These are phyloP conservation scores for Simplicillium sp. DNA, from an alignment of 2,329 filamentous ascomycete species.

Conservation along the genomic window DNA sequence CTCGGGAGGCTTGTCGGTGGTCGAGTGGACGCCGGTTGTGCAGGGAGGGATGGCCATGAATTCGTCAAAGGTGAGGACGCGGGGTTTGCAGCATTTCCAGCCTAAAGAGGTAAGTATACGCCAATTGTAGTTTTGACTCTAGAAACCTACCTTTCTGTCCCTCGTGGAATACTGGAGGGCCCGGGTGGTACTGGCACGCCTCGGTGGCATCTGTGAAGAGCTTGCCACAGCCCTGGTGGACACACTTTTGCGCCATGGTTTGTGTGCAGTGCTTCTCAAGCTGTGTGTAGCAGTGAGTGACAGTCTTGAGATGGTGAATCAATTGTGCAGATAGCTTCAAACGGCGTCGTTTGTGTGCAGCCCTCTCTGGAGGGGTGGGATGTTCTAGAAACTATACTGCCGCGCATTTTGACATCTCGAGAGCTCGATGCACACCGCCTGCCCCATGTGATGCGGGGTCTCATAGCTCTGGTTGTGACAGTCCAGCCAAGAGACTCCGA, in stretches of 20 bases:
- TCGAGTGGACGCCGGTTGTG: slow-evolving; percentile 86
- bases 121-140: not conserved
- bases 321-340: not conserved
- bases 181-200: slow-evolving; percentile 84
- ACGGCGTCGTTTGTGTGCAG: not conserved
- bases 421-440: too few species aligned
- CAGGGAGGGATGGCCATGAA: slow-evolving; percentile 90
- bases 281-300: not conserved
- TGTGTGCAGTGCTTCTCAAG: too few species aligned
- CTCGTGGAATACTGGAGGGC: slow-evolving; percentile 91
- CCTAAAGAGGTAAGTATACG: slow-evolving; percentile 41
- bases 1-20: slow-evolving; percentile 60
- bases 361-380: slow-evolving; percentile 4
- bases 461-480: too few species aligned
- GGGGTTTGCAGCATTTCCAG: slow-evolving; percentile 98
- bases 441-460: not conserved
- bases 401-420: too few species aligned
- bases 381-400: not conserved
- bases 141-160: slow-evolving; percentile 79
- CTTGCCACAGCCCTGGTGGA: slow-evolving; percentile 94
- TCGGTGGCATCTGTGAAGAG: slow-evolving; percentile 72
- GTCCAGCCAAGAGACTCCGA: too few species aligned
- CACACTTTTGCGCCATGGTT: slow-evolving; percentile 72
- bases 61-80: slow-evolving; percentile 95
- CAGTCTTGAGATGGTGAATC: not conserved